Evolutionary conservation across 371 early-diverging fungal species (phyloP), one percentile per base, ranked within the genome.

Genomic region (Mortierella sp.): DNA sequence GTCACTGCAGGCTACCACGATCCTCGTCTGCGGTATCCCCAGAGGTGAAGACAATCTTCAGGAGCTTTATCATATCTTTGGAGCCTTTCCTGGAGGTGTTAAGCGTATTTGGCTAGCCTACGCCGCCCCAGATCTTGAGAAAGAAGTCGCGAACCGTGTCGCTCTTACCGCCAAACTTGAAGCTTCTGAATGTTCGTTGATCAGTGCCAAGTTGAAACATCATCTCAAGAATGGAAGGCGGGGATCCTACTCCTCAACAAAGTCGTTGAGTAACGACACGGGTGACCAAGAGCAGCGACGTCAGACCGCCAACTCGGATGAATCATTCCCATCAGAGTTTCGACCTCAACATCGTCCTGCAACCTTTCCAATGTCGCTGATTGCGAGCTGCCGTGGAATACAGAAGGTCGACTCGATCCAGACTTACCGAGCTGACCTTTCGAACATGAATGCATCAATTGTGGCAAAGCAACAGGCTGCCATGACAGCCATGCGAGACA

Each of bases 21-120:
- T 92, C 27, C 83, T 85, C 57, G 86, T 92, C 6, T 82, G 85
- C 14, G 85, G 86, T 16, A 82, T 86, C 65, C 92, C 85, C n/a
- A 50, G 44, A 27, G 78, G 79, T 54, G 80, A 74, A 39, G 80
- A 80, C 63, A 81, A 73, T 10, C 65, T 79, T 14, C 62, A 81
- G 40, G 62, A 65, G 5, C 74, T 89, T 14, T 57, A 69, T 16
- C 46, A 69, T 17, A 79, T 90, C 40, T 92, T 92, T 63, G 67
- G 63, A 44, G 57, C 79, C 27, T 90, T 91, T 49, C 92, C 93
- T 13, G 94, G 93, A 7, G 92, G 93, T 25, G 85, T 93, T 17
- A 82, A 83, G 22, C 84, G 85, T 21, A 79, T 93, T 56, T 88
- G 88, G 83, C 70, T 90, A n/a, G 67, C 62, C 52, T 85, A 87